These are phyloP conservation scores for Neonothopanus nambi DNA, from an alignment of 1,284 basidiomycete species.

Conservation along the genomic window DNA sequence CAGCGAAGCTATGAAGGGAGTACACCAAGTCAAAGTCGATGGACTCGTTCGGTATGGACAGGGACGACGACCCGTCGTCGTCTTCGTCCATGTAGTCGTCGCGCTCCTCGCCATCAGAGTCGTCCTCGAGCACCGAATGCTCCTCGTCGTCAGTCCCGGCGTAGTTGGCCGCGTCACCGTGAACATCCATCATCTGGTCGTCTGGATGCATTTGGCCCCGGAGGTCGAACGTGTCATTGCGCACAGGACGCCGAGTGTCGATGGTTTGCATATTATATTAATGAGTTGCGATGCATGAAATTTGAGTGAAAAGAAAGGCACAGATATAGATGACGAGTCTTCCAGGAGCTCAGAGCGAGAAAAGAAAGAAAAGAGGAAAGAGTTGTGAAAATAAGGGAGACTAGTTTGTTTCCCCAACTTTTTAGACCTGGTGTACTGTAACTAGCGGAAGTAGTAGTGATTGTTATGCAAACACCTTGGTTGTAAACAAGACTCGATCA, in stretches of 20 bases:
- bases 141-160: constrained; percentile 62
- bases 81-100: constrained; percentile 69
- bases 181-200: constrained; percentile 44
- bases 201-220: constrained; percentile 65
- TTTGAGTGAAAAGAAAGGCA: too few relatives aligned
- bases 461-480: too few relatives aligned
- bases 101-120: constrained; percentile 65
- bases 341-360: too few relatives aligned
- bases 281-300: too few relatives aligned
- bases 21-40: constrained; percentile 92
- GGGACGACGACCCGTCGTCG: constrained; percentile 76
- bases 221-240: constrained; percentile 72
- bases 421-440: too few relatives aligned
- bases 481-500: too few relatives aligned
- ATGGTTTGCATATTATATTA: constrained; percentile 13
- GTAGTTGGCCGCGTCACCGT: constrained; percentile 52
- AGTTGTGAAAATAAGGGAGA: too few relatives aligned
- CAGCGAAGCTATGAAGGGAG: constrained; percentile 89
- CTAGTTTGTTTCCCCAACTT: too few relatives aligned
- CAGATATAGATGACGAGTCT: too few relatives aligned
- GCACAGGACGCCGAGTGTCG: constrained; percentile 28
- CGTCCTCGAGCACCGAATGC: constrained; percentile 66
- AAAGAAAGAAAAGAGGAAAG: too few relatives aligned
- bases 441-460: too few relatives aligned
- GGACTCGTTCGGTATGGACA: constrained; percentile 86